phyloP scores from a whole-genome alignment of 345 rosid species.

The Kandelia obovata region DNA sequence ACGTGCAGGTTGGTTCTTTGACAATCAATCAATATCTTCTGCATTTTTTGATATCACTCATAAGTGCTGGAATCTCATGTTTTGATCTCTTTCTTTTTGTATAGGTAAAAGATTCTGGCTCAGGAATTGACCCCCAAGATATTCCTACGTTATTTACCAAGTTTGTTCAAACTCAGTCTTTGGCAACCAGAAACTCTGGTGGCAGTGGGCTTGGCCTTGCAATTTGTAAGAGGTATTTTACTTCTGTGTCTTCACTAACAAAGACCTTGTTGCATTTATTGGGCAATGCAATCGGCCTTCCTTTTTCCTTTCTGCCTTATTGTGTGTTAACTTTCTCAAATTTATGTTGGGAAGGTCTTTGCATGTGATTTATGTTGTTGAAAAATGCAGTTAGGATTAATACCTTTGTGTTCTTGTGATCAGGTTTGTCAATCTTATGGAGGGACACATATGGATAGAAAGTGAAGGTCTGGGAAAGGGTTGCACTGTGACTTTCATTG shows the following conservation, averaged over 20 bases:
- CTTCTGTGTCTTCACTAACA: background rate
- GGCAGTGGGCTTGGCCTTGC: slow-evolving; percentile 99
- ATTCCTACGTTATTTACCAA: slow-evolving; percentile 80
- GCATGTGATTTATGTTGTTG: background rate
- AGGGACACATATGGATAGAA: slow-evolving; percentile 93
- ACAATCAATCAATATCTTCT: slow-evolving; percentile 5
- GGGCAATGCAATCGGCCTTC: background rate
- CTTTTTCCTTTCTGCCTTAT: background rate
- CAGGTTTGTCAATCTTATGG: slow-evolving; percentile 98
- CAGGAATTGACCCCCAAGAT: slow-evolving; percentile 85
- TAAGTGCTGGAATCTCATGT: slow-evolving; percentile 7
- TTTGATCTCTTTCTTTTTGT: slow-evolving; percentile 14
- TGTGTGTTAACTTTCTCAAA: background rate
- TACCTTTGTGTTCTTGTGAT: slow-evolving; percentile 17
- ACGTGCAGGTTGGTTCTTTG: slow-evolving; percentile 71
- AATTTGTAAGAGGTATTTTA: slow-evolving; percentile 83
- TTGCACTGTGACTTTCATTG: slow-evolving; percentile 74
- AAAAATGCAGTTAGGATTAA: background rate
- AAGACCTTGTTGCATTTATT: background rate
- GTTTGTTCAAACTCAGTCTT: slow-evolving; percentile 78
- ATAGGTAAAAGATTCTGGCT: slow-evolving; percentile 90
- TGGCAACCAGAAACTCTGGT: slow-evolving; percentile 56
- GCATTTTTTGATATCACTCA: background rate
- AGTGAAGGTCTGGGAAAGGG: slow-evolving; percentile 93
- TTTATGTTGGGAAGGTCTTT: background rate